Percentiles rank a stretch among this genome's conserved stretches.
Evolutionary conservation across 129 eudicot species (phyloP).

Genomic region (Artemisia argyi): DNA sequence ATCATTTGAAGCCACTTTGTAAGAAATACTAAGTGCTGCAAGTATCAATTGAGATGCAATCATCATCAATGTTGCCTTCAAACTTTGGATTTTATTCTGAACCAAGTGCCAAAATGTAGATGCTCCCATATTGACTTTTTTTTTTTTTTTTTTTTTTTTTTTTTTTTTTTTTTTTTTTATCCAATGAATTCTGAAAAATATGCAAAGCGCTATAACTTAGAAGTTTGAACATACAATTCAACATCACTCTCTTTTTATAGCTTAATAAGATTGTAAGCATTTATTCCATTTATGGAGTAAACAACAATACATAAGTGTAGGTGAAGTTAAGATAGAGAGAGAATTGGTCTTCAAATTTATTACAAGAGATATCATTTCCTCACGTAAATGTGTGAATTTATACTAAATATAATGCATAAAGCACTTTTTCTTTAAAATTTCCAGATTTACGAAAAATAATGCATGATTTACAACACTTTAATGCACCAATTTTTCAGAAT

Average conservation of each 20-base stretch:
- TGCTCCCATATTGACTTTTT: neutral
- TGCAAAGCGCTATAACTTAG: neutral
- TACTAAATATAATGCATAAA: too few relatives aligned
- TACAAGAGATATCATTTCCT: too few relatives aligned
- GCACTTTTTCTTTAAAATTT: too few relatives aligned
- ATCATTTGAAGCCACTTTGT: slow-evolving; percentile 33
- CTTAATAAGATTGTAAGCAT: neutral
- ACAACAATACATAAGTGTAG: neutral
- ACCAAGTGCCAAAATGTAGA: neutral
- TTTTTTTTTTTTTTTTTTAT: too few relatives aligned
- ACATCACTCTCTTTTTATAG: neutral
- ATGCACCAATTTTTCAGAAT: too few relatives aligned
- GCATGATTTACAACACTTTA: too few relatives aligned
- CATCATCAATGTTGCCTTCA: slow-evolving; percentile 38
- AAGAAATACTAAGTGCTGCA: slow-evolving; percentile 29
- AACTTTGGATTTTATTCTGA: slow-evolving; percentile 18
- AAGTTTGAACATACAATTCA: neutral
- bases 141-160: too few relatives aligned
- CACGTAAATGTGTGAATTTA: too few relatives aligned
- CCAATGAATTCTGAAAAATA: neutral
- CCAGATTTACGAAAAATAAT: too few relatives aligned
- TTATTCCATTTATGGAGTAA: neutral
- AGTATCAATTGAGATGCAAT: slow-evolving; percentile 7
- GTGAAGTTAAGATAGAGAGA: neutral
- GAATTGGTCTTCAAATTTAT: too few relatives aligned